Evolutionary conservation across 192 early-diverging fungal species (phyloP), one percentile per base, ranked within the genome.

Genomic region (Coemansia sp.): DNA sequence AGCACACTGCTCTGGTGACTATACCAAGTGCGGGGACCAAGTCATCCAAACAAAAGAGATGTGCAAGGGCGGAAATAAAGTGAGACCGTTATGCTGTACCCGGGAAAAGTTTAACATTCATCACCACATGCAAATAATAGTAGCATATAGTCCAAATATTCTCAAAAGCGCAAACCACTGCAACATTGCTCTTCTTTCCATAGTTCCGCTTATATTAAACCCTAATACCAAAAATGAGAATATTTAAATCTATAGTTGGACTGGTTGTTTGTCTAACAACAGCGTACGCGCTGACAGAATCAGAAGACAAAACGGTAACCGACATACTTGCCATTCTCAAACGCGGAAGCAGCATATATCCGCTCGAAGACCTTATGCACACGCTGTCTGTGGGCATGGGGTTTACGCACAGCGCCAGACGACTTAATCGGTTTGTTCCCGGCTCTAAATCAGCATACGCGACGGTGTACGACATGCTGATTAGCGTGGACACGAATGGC

Each of bases 391-490:
- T 38, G 1, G 12, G 50, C 1, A 47, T 75, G 63, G 74, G 68
- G 22, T 71, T 76, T 36, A 60, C 28, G 7, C 53, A 64, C 26
- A 77, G 64, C 21, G 68, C 74, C 5, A 34, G 46, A n/a, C 57
- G 55, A 37, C 65, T 77, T 17, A 77, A 59, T 49, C 64, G 69
- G 11, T 71, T 59, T 48, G 54, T 53, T 1, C 69, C 68, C 1
- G 58, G 25, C 11, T 59, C 68, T 6, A 71, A 62, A 21, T 34
- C 57, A 10, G 69, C 65, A 8, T 71, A 71, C 57, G 49, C 57
- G 10, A 71, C 75, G 1, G 62, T 77, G 3, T 68, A 77, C 40
- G 68, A 71, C 53, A 77, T 77, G 74, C 69, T 77, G 19, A 48
- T 68, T 14, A 71, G 62, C 44, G 65, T 71, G 34, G 69, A 71